Conservation (phyloP, 805 yeast genomes). For the Candida yuanshanica region DNA sequence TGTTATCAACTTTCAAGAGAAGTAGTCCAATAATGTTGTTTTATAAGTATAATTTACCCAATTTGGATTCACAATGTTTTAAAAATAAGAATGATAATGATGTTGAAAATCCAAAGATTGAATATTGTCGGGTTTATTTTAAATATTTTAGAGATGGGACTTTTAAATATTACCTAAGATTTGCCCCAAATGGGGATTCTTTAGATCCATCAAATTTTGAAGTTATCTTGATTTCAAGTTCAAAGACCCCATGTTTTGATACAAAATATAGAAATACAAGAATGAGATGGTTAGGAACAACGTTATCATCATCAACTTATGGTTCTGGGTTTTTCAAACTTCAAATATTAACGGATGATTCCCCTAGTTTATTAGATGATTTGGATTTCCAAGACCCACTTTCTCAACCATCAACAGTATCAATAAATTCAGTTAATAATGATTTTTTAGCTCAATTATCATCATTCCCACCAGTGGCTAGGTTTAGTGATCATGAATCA, state of each 20-base stretch:
- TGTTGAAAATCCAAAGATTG: constrained; percentile 19
- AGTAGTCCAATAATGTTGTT: constrained; percentile 26
- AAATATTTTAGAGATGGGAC: constrained; percentile 20
- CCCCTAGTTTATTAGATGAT: constrained; percentile 26
- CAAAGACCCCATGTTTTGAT: constrained; percentile 29
- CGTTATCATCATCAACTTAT: constrained; percentile 29
- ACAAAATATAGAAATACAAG: constrained; percentile 25
- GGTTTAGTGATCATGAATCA: constrained; percentile 16
- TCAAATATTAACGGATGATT: constrained; percentile 27
- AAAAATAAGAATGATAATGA: not conserved
- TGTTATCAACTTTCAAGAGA: constrained; percentile 26
- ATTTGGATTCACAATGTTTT: constrained; percentile 3
- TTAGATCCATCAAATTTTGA: constrained; percentile 18
- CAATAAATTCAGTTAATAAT: not conserved
- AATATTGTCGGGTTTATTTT: constrained; percentile 28
- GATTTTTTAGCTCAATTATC: constrained; percentile 9
- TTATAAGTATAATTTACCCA: constrained; percentile 21
- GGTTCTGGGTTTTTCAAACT: constrained; percentile 31
- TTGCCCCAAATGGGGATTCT: constrained; percentile 19
- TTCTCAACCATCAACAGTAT: not conserved
- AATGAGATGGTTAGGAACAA: constrained; percentile 35
- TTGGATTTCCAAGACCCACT: constrained; percentile 2
- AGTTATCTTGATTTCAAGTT: constrained; percentile 26
- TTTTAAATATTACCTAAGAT: constrained; percentile 27
- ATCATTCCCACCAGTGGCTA: constrained; percentile 18